A percentile compares a stretch with the other conserved stretches of the same genome.
Conservation (phyloP, 106 monocot species). For the Alisma plantagoaquatica region DNA sequence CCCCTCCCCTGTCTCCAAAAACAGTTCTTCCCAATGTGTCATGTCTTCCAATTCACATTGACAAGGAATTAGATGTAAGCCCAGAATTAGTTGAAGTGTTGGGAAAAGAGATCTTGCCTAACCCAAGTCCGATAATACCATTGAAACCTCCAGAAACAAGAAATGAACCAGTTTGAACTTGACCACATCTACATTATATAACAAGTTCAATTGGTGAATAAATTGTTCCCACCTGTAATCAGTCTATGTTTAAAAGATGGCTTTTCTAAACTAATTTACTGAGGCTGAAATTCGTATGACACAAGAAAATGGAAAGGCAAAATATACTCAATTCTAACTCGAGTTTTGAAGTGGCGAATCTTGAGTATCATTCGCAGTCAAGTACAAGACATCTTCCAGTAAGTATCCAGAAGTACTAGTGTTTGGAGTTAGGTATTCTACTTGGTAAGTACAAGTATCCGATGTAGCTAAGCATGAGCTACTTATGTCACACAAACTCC, state of each 20-base stretch:
- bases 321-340: constrained; percentile 46
- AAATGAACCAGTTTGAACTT: constrained; percentile 66
- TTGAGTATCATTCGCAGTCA: constrained; percentile 43
- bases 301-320: background rate
- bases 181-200: constrained; percentile 52
- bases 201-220: background rate
- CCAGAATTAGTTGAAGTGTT: constrained; percentile 59
- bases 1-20: constrained; percentile 83
- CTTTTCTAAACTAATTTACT: too few species aligned
- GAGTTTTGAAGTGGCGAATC: constrained; percentile 34
- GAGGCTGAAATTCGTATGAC: background rate
- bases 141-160: constrained; percentile 61
- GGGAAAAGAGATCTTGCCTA: constrained; percentile 69
- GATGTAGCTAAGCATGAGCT: constrained; percentile 24
- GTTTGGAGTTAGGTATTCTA: constrained; percentile 51
- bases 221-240: background rate
- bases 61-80: constrained; percentile 66
- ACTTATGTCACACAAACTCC: constrained; percentile 42
- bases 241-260: too few species aligned
- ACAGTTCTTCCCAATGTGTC: constrained; percentile 51
- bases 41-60: constrained; percentile 76
- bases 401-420: constrained; percentile 66
- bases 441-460: constrained; percentile 44
- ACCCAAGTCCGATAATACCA: constrained; percentile 85
- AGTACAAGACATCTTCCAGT: constrained; percentile 69